phyloP scores from a whole-genome alignment of 495 filamentous ascomycete genomes.

The Margaritispora aquatica region DNA sequence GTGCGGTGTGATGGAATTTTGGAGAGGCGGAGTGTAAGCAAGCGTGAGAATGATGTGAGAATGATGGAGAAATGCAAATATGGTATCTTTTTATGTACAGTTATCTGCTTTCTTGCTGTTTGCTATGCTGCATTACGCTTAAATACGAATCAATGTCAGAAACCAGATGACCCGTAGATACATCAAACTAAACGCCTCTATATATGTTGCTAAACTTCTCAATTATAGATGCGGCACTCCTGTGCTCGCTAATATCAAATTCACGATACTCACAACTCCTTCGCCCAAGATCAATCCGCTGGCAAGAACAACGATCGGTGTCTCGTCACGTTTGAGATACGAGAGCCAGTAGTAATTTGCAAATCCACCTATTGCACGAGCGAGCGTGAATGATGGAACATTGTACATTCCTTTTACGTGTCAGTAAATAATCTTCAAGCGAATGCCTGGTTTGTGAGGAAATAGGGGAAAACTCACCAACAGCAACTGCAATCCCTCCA shows the following conservation, averaged over 20 bases:
- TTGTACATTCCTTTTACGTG: constrained; percentile 79
- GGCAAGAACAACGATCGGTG: constrained; percentile 49
- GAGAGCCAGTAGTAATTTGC: constrained; percentile 76
- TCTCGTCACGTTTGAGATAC: constrained; percentile 45
- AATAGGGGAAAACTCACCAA: constrained; percentile 46
- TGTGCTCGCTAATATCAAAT: constrained; percentile 74
- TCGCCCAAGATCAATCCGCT: constrained; percentile 87
- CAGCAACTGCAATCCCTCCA: constrained; percentile 91
- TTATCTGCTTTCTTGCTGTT: too few relatives aligned
- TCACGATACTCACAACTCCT: constrained; percentile 88
- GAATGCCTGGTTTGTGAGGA: too few relatives aligned
- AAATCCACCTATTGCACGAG: constrained; percentile 77
- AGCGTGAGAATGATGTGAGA: too few relatives aligned
- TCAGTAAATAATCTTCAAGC: constrained; percentile 23
- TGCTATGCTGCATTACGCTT: too few relatives aligned
- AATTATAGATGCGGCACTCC: constrained; percentile 68
- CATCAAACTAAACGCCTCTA: too few relatives aligned
- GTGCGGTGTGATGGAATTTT: neutral
- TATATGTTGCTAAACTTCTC: neutral
- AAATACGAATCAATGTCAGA: too few relatives aligned
- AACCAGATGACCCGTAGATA: too few relatives aligned
- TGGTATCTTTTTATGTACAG: too few relatives aligned
- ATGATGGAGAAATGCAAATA: too few relatives aligned
- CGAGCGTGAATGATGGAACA: constrained; percentile 89
- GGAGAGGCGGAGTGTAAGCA: neutral